Base-by-base conservation (phyloP, 2,329 filamentous ascomycete species). In the Penicillium polonicum region DNA sequence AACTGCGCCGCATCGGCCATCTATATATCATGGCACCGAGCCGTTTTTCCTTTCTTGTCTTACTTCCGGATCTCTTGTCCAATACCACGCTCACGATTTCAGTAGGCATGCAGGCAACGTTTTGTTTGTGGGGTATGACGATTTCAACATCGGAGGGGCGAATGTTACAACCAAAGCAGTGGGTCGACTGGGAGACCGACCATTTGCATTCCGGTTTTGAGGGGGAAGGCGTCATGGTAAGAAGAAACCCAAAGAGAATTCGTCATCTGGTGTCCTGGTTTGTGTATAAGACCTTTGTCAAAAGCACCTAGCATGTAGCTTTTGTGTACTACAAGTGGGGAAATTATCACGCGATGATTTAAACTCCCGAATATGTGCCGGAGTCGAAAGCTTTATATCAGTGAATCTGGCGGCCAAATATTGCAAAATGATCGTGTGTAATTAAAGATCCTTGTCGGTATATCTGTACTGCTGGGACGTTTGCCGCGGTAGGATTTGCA, bases 131-230 rank as follows among this genome's bases (percentile, higher is more conserved):
- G 48, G 31, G 17, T 7, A 29, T 8, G 19, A 3, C 3, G 2
- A 55, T 55, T 33, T 41, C 44, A 43, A 41, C 52, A 55, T 55
- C 5, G 44, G 52, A 48, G 44, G 8, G 27, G 19, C 35, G 3
- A 21, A 55, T 55, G 36, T 33, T 19, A 48, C 44, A 17, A 55
- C 23, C 27, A 25, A 15, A 31, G 36, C 15, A 27, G n/a, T 4
- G 27, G 39, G 5, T 3, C n/a, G 3, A 43, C 8, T n/a, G 10
- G n/a, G 9, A 9, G 27, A 8, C 17, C 1, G 17, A 9, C 43
- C 17, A 13, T 13, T 5, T 19, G 9, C n/a, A 44, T 19, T 15
- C 3, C 3, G 27, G 4, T 27, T 3, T 21, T 31, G 27, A 19
- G 1, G n/a, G 3, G 4, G 5, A 29, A 31, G 10, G 38, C 38